Evolutionary conservation across 2,329 filamentous ascomycete species (phyloP), one percentile per base, ranked within the genome.

Genomic region (Malbranchea cinnamomea): DNA sequence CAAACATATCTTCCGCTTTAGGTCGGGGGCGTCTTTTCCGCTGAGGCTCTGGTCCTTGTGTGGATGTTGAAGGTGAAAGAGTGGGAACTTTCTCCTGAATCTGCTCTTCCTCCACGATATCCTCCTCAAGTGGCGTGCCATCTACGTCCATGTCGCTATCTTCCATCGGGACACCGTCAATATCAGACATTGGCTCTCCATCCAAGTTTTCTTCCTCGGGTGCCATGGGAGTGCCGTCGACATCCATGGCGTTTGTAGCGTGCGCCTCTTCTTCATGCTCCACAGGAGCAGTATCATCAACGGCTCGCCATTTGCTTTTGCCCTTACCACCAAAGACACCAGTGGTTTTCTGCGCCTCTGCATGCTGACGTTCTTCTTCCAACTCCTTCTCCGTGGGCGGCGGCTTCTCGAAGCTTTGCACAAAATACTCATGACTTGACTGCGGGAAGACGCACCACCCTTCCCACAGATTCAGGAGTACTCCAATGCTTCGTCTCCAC

Each of bases 1-100:
- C 80, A 68, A 89, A 91, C 80, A 89, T 85, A 48, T 89, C 81
- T 41, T 79, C 78, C 4, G 81, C 80, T 41, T 74, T 73, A 53
- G 81, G 77, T 37, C 78, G 67, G 47, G 69, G 77, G 42, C 68
- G 54, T 62, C 39, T 61, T 34, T 46, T 34, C 32, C 39, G 35
- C 17, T 37, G 35, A 30, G 37, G 31, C 30, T 43, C 34, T 14
- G 38, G 34, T 28, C 23, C 29, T 32, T 24, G 7, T 13, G 20
- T 15, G 17, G n/a, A 10, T 30, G 30, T 21, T 40, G 37, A 37
- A 39, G 47, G 23, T 37, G 38, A n/a, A n/a, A n/a, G n/a, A n/a
- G n/a, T n/a, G n/a, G n/a, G n/a, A 20, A 41, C 39, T 15, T 42
- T 27, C 18, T 45, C 41, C 16, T 41, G 31, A 23, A 14, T 28